Evolutionary conservation across 1,284 basidiomycete species (phyloP), one percentile per base, ranked within the genome.

Genomic region (Rhodotorula sp.): DNA sequence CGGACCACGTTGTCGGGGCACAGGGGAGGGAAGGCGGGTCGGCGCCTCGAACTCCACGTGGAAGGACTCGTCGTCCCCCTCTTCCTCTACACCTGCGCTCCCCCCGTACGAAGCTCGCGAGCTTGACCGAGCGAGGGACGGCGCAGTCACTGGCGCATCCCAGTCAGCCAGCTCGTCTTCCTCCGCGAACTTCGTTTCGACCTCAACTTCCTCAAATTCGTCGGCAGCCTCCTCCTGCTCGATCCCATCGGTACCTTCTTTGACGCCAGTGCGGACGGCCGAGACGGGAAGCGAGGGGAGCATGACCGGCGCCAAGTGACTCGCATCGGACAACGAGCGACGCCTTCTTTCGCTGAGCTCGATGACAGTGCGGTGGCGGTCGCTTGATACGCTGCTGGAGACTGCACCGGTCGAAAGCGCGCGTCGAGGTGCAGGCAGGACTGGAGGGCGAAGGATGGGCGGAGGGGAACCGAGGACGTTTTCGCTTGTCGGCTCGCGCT

Each of bases 261-360:
- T 13, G 40, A 44, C 16, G 40, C 16, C 16, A 15, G 40, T 44
- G 40, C 40, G 40, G 40, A 44, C 40, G 40, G 40, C 40, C 40
- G 40, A 44, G 40, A 44, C 40, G 40, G 40, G 40, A 7, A 44
- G 40, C 13, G 40, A 44, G 40, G 40, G 40, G 7, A 44, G 40
- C 52, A 20, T 34, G 6, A 54, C 15, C 30, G 20, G 52, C 30
- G 52, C n/a, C 30, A 30, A 30, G 52, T 34, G 28, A 30, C 31
- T 30, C 18, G 31, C 24, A 26, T 31, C 52, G 24, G 31, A 18
- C 26, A 65, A 47, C 13, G 46, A 34, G 4, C 26, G 16, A 1
- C 64, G 64, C 24, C 64, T 52, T 1, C 59, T 30, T 22, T 60
- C 47, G 51, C 64, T 65, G 6, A 65, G 46, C 26, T 59, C 58